Conservation (phyloP, 768 basidiomycete genomes). For the Tephrocybe sp. region DNA sequence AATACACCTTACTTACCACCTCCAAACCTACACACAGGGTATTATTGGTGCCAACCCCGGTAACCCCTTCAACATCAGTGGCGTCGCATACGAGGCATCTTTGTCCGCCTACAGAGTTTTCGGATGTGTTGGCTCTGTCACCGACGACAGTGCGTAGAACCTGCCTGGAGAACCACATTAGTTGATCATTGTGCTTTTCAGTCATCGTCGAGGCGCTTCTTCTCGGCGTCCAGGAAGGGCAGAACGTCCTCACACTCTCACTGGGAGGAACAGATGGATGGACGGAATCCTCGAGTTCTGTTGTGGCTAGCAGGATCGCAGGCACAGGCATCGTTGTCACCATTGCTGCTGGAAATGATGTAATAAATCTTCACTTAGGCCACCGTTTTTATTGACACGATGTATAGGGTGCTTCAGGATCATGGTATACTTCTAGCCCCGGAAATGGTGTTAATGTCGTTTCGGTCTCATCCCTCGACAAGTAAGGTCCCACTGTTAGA, state of each 20-base stretch:
- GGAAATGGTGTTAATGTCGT: constrained; percentile 58
- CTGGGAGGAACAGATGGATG: constrained; percentile 64
- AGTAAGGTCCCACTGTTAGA: constrained; percentile 28
- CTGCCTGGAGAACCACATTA: background rate
- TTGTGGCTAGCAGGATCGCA: constrained; percentile 60
- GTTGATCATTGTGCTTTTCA: constrained; percentile 7
- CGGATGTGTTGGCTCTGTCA: constrained; percentile 52
- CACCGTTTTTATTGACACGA: background rate
- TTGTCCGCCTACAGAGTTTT: constrained; percentile 60
- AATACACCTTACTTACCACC: background rate
- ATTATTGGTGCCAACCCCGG: constrained; percentile 63
- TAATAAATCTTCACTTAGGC: constrained; percentile 12
- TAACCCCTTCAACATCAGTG: constrained; percentile 66
- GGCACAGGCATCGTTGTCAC: constrained; percentile 59
- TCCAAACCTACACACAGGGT: constrained; percentile 36
- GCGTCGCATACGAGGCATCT: constrained; percentile 64
- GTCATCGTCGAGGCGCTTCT: constrained; percentile 51
- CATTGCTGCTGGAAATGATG: constrained; percentile 60
- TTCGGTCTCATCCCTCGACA: constrained; percentile 55
- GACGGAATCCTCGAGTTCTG: constrained; percentile 54
- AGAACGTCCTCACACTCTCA: constrained; percentile 68
- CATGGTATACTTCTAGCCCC: constrained; percentile 60
- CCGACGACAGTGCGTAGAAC: constrained; percentile 46
- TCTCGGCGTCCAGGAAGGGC: constrained; percentile 48
- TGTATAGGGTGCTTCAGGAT: constrained; percentile 49